Base-by-base conservation (phyloP, 164 flowering plant species). In the Echeveria elegans region DNA sequence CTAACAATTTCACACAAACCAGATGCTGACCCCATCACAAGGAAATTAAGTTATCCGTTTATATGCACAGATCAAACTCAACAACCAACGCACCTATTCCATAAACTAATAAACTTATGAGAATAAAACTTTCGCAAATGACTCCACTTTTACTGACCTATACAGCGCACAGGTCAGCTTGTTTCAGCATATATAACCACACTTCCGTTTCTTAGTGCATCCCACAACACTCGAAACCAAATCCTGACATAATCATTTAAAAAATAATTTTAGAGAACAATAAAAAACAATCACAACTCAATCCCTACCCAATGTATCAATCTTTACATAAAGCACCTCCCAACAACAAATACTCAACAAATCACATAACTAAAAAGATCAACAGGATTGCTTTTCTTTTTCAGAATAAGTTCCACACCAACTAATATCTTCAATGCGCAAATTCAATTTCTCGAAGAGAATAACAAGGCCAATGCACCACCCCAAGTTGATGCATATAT, bases 1-100 rank as follows among this genome's bases (percentile, higher is more conserved):
- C 80, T 84, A 34, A 83, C 77, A 65, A 85, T 85, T 71, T 82
- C 88, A 74, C 81, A 71, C 64, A 68, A 73, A 61, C 79, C 78
- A 21, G 75, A 40, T 47, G 68, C 71, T 14, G 80, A 73, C 52
- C 74, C 77, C 85, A 80, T 80, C 28, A 36, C 68, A 45, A 62
- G 69, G 18, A 53, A 50, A 9, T 24, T 24, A 53, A 0, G 58
- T 12, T 53, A 53, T 7, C 31, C 60, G 9, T 53, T 26, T 11
- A 30, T 0, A 26, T 5, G 18, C 0, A 9, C 31, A 0, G 16
- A 53, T 53, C 31, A 26, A 53, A 53, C 2, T 50, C 60, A 26
- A 53, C 16, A 5, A 26, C 60, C 16, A 6, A 58, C 12, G 62
- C n/a, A 5, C 68, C 21, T 53, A 64, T n/a, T 34, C 59, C 66